phyloP scores from a whole-genome alignment of 768 basidiomycete species.

The Tricholoma terreum region DNA sequence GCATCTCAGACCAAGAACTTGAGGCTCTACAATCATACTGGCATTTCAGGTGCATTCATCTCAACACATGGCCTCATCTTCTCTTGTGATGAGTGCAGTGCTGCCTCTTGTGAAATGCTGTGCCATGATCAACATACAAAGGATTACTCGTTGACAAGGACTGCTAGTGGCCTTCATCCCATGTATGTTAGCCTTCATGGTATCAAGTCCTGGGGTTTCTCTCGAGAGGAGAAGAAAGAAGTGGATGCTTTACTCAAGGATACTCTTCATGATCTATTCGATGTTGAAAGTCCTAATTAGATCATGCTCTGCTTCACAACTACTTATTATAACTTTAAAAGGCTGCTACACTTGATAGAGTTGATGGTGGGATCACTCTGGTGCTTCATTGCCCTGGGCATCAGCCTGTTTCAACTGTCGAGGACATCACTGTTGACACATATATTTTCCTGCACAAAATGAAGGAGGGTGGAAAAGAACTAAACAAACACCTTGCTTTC shows the following conservation, averaged over 20 bases:
- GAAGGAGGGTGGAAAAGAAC: neutral
- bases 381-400: conserved; percentile 1
- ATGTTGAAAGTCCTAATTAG: conserved; percentile 2
- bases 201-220: neutral
- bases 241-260: neutral
- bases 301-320: neutral
- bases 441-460: conserved; percentile 5
- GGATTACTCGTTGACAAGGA: neutral
- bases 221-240: neutral
- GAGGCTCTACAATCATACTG: neutral
- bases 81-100: neutral
- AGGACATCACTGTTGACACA: conserved; percentile 1
- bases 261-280: neutral
- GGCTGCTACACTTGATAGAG: conserved; percentile 3
- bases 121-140: neutral
- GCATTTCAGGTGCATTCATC: neutral
- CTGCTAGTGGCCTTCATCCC: conserved; percentile 3
- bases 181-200: neutral
- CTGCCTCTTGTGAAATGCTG: neutral
- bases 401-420: neutral
- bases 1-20: neutral
- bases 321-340: neutral
- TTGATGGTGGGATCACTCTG: conserved; percentile 8
- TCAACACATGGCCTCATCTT: neutral
- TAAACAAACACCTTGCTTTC: conserved; percentile 2